Conservation (phyloP, 176 grass and related monocot species). For the Ensete glaucum region DNA sequence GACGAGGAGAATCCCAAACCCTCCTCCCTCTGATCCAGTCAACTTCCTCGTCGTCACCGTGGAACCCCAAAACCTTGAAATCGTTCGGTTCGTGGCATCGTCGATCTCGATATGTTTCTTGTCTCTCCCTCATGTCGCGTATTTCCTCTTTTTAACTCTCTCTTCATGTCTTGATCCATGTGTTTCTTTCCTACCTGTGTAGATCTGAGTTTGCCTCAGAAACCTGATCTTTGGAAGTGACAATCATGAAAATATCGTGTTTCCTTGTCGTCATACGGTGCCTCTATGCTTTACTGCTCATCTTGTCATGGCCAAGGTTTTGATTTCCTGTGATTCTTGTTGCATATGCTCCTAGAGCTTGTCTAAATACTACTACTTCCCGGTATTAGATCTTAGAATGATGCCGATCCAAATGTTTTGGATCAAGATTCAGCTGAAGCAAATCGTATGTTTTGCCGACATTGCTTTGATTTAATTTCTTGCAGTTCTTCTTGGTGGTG, state of each 20-base stretch:
- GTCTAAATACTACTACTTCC: neutral
- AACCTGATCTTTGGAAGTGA: neutral
- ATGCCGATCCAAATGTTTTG: neutral
- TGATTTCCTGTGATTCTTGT: slow-evolving; percentile 6
- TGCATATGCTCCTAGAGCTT: neutral
- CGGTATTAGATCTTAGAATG: neutral
- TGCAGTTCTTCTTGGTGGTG: neutral
- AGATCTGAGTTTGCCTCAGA: slow-evolving; percentile 2
- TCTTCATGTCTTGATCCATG: neutral
- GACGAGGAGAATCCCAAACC: neutral
- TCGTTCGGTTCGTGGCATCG: neutral
- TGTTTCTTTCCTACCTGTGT: too few relatives aligned
- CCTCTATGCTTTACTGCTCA: neutral
- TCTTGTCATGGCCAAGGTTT: neutral
- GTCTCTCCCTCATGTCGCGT: neutral
- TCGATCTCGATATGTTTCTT: neutral
- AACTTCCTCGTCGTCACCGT: neutral
- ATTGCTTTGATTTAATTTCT: neutral
- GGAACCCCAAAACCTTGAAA: neutral
- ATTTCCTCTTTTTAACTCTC: neutral
- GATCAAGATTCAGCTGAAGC: neutral
- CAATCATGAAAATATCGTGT: neutral
- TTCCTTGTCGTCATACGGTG: neutral
- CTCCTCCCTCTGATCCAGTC: neutral
- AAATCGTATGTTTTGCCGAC: neutral